Conservation (phyloP, 2,329 filamentous ascomycete species). For the Colletotrichum gigasporum region DNA sequence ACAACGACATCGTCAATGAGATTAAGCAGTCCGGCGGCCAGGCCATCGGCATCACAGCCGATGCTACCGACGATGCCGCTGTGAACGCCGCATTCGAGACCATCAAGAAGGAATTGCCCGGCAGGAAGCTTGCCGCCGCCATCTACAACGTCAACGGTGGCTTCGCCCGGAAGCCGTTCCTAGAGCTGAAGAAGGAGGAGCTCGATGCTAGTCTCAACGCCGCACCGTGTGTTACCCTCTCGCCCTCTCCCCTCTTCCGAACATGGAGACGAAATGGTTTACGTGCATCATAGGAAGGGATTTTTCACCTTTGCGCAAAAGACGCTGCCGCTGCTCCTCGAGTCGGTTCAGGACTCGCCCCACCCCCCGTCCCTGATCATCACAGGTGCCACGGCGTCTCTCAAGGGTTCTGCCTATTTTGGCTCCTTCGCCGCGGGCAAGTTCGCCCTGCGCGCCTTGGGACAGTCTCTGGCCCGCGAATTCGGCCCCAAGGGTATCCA, state of each 20-base stretch:
- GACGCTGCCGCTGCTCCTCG: conserved; percentile 75
- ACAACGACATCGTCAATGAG: conserved; percentile 71
- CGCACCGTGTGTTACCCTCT: conserved; percentile 56
- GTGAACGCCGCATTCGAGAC: conserved; percentile 64
- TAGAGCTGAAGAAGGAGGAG: conserved; percentile 63
- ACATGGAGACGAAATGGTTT: neutral
- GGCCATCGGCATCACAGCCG: conserved; percentile 76
- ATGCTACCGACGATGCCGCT: conserved; percentile 59
- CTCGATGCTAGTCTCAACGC: conserved; percentile 55
- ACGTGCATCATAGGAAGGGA: conserved; percentile 72
- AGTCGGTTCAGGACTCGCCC: conserved; percentile 61
- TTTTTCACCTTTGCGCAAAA: conserved; percentile 81
- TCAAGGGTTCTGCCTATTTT: conserved; percentile 77
- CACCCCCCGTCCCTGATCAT: conserved; percentile 84
- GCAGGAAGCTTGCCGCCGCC: conserved; percentile 67
- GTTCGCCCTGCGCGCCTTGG: conserved; percentile 79
- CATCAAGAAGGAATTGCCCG: conserved; percentile 67
- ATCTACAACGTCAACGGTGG: conserved; percentile 74
- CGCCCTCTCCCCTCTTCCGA: neutral
- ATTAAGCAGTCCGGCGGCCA: conserved; percentile 74
- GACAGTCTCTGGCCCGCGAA: conserved; percentile 81
- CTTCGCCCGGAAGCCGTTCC: conserved; percentile 64
- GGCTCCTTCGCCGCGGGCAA: conserved; percentile 81
- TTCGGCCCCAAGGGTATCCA: conserved; percentile 88
- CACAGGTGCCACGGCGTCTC: conserved; percentile 84